Conservation (phyloP, 2,329 filamentous ascomycete genomes). For the Pseudovirgaria hyperparasitica region DNA sequence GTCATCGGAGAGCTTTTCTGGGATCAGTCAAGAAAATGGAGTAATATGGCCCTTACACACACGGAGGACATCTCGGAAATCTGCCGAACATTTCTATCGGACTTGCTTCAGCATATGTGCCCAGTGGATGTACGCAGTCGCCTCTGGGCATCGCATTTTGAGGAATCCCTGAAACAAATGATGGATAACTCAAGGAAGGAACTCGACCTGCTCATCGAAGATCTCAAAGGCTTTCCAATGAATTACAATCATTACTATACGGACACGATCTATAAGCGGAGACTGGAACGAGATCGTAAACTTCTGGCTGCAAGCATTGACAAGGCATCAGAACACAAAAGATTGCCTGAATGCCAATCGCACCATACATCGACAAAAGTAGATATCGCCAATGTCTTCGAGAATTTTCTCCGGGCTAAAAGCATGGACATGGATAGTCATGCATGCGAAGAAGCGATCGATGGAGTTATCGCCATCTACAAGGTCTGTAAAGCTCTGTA, state of each 20-base stretch:
- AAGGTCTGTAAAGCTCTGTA: slow-evolving; percentile 12
- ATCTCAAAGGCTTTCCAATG: slow-evolving; percentile 16
- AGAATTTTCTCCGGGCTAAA: not conserved
- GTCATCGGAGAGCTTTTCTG: slow-evolving; percentile 14
- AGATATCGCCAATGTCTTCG: not conserved
- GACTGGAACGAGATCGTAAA: slow-evolving; percentile 6
- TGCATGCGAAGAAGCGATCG: slow-evolving; percentile 17
- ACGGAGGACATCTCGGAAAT: not conserved
- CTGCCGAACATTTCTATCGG: too few relatives aligned
- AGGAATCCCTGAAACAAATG: too few relatives aligned
- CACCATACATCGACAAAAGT: too few relatives aligned
- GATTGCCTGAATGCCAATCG: too few relatives aligned
- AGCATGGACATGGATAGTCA: slow-evolving; percentile 15
- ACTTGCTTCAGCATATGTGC: too few relatives aligned
- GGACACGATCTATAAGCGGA: slow-evolving; percentile 14
- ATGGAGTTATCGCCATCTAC: slow-evolving; percentile 19
- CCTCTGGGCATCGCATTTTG: too few relatives aligned
- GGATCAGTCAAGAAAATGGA: slow-evolving; percentile 11
- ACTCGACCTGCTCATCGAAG: slow-evolving; percentile 14
- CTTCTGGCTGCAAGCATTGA: too few relatives aligned
- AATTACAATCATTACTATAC: slow-evolving; percentile 28
- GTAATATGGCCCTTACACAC: slow-evolving; percentile 10
- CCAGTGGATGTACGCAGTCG: too few relatives aligned
- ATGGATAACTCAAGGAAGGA: too few relatives aligned
- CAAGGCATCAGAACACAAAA: too few relatives aligned